Percentiles rank a stretch among this genome's conserved stretches.
Evolutionary conservation across 2,329 filamentous ascomycete genomes (phyloP).

Genomic region (Colletotrichum orbiculare): DNA sequence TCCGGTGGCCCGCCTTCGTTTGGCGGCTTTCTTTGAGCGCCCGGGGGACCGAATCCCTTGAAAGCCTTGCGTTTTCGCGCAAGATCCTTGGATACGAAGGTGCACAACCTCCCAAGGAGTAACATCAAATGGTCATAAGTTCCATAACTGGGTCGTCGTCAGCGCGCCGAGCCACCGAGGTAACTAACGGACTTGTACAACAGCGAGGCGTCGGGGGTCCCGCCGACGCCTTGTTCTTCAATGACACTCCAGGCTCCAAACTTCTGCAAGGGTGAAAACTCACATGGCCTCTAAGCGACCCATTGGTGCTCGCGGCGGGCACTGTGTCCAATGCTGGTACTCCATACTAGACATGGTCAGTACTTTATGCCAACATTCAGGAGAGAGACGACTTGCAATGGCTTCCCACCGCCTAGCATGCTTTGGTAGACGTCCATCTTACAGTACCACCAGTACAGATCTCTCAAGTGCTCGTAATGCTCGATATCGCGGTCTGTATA

Average conservation of each 20-base stretch:
- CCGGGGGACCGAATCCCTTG: conserved; percentile 61
- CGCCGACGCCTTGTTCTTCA: too few relatives aligned
- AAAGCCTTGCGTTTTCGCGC: conserved; percentile 79
- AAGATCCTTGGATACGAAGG: conserved; percentile 82
- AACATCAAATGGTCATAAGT: conserved; percentile 90
- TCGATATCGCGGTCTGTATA: conserved; percentile 75
- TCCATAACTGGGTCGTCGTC: conserved; percentile 71
- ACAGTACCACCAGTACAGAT: conserved; percentile 95
- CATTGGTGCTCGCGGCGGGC: conserved; percentile 84
- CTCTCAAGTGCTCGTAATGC: conserved; percentile 82
- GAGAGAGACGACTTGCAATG: conserved; percentile 74
- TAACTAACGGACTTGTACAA: background rate
- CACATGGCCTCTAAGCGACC: conserved; percentile 80
- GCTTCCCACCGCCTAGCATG: conserved; percentile 83
- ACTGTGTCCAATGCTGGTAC: conserved; percentile 85
- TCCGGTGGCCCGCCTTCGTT: conserved; percentile 16
- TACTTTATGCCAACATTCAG: too few relatives aligned
- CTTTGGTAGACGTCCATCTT: conserved; percentile 96
- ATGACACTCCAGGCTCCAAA: too few relatives aligned
- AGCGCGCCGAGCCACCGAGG: conserved; percentile 36
- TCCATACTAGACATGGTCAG: conserved; percentile 70
- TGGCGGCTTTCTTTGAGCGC: conserved; percentile 48
- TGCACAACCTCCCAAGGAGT: conserved; percentile 80
- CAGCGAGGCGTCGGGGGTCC: too few relatives aligned
- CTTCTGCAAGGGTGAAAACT: conserved; percentile 43